Evolutionary conservation across 2,329 filamentous ascomycete species (phyloP).

Genomic region (Verticillium isaacii): DNA sequence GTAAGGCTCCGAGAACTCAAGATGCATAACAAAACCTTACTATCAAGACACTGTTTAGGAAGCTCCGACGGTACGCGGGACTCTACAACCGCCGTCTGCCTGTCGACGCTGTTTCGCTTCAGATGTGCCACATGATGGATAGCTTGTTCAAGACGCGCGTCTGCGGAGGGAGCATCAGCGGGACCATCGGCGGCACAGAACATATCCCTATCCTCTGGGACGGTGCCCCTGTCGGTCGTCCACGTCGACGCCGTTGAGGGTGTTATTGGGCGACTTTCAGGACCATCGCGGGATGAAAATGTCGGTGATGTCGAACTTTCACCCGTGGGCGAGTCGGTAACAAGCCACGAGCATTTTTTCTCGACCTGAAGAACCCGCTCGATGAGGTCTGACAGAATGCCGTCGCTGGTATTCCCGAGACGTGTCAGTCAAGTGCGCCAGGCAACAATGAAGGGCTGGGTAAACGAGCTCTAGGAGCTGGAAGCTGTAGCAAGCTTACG

Average conservation of each 20-base stretch:
- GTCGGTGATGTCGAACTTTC: no score
- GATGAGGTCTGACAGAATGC: no score
- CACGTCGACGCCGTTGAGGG: no score
- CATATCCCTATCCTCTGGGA: neutral
- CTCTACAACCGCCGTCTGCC: slow-evolving; percentile 16
- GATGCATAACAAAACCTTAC: slow-evolving; percentile 7
- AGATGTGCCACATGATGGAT: slow-evolving; percentile 21
- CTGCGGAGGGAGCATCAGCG: slow-evolving; percentile 2
- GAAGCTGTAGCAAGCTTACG: neutral
- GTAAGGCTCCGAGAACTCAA: accelerated
- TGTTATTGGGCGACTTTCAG: no score
- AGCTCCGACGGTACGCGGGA: slow-evolving; percentile 20
- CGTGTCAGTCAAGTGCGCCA: no score
- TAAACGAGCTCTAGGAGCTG: neutral
- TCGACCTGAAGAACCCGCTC: no score
- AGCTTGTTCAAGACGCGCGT: slow-evolving; percentile 21
- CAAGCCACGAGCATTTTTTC: no score
- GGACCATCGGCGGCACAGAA: neutral
- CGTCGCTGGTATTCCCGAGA: no score
- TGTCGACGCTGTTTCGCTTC: slow-evolving; percentile 15
- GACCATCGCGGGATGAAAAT: no score
- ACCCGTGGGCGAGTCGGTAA: neutral
- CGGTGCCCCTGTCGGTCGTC: neutral
- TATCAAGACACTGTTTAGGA: slow-evolving; percentile 21
- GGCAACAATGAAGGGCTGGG: no score